These are phyloP conservation scores for Saccharomyces hybrid DNA, from an alignment of 1,139 yeast genomes.

Conservation along the genomic window DNA sequence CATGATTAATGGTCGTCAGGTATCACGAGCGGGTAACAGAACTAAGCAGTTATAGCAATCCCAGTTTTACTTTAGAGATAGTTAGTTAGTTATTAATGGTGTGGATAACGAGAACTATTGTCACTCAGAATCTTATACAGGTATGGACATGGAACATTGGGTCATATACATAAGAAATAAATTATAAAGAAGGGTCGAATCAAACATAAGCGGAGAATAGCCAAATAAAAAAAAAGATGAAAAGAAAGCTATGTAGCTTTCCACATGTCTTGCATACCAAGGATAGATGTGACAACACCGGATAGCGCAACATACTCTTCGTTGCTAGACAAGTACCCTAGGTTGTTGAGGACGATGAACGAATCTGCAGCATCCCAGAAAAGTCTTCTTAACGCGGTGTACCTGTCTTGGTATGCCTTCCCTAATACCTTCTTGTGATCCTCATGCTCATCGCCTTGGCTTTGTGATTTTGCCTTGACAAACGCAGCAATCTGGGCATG, in stretches of 20 bases:
- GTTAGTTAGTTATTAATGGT: not conserved
- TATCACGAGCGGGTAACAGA: not conserved
- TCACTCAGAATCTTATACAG: not conserved
- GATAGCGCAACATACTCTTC: conserved; percentile 83
- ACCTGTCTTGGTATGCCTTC: conserved; percentile 33
- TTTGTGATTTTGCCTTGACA: conserved; percentile 9
- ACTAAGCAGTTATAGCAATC: not conserved
- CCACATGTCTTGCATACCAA: conserved; percentile 35
- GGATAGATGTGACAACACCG: conserved; percentile 41
- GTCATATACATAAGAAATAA: not conserved
- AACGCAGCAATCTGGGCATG: conserved; percentile 23
- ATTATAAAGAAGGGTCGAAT: not conserved
- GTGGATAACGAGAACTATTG: not conserved
- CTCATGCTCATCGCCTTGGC: conserved; percentile 30
- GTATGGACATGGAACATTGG: not conserved
- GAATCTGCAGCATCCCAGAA: conserved; percentile 75
- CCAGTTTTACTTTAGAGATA: not conserved
- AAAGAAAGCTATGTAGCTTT: conserved; percentile 28
- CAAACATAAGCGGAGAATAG: not conserved
- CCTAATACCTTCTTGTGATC: conserved; percentile 15
- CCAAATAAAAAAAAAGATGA: not conserved
- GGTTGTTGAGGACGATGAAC: conserved; percentile 65
- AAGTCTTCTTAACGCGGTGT: conserved; percentile 51
- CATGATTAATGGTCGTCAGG: not conserved
- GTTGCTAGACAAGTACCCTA: conserved; percentile 52